Evolutionary conservation across 1,284 basidiomycete species (phyloP), one percentile per base, ranked within the genome.

Genomic region (Coniferiporia weirii): DNA sequence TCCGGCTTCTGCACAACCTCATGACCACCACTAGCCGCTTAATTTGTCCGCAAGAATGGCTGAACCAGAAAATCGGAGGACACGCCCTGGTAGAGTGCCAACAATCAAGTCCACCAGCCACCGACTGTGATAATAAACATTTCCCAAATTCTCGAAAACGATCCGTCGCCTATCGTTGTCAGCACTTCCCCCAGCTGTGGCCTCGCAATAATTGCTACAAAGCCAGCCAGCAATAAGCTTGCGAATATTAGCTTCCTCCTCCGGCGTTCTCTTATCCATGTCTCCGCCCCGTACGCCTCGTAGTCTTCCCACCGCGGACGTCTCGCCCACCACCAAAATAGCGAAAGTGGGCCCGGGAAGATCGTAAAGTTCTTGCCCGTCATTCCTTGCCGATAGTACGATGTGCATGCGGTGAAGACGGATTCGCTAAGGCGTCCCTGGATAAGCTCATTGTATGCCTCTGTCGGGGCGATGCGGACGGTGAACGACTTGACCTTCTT

Each of bases 251-350:
- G 7, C n/a, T 20, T 56, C 54, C 7, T 35, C 9, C 12, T 34
- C 35, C 54, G 53, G 9, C 54, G 19, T 49, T 57, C 55, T 6
- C 36, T 38, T 13, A 45, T 53, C 69, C 68, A 72, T 43, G 61
- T 62, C 32, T 71, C 57, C 10, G 70, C 70, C 27, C 59, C 63
- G 2, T 63, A 61, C 17, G 47, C 64, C 1, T 56, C 57, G 58
- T 66, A 72, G 45, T 71, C 64, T 34, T 63, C 56, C 70, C 70
- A 70, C 40, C 57, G 63, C 10, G 66, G 69, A 27, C 61, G 56
- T 36, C 64, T 66, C 40, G 69, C 63, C 64, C 65, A 62, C 68
- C 67, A 73, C 71, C 72, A 73, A 58, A 63, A 70, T n/a, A 61
- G n/a, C 8, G 61, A 61, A 3, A 70, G 57, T 1, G 69, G 57